Evolutionary conservation across 1,284 basidiomycete species (phyloP).

Genomic region (Boletus semigastroideus): DNA sequence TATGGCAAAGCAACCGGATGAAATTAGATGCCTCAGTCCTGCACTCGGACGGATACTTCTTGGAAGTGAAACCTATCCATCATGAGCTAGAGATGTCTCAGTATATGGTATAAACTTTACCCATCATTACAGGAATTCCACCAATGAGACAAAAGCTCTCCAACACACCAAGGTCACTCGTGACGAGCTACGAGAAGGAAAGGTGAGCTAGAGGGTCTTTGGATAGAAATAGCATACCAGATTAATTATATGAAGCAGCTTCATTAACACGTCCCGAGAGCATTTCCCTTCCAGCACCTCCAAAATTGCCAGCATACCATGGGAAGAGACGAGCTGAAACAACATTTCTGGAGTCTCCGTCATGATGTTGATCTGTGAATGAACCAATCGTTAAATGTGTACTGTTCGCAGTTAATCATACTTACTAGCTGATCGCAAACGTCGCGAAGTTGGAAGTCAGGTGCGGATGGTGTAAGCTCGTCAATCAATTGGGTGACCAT

Average conservation of each 20-base stretch:
- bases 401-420: constrained; percentile 6
- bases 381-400: neutral
- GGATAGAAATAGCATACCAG: constrained; percentile 49
- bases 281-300: constrained; percentile 87
- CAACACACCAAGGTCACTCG: constrained; percentile 79
- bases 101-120: constrained; percentile 40
- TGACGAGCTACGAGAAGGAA: constrained; percentile 69
- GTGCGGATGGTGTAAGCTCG: constrained; percentile 76
- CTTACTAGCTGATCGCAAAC: constrained; percentile 86
- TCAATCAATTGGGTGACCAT: constrained; percentile 85
- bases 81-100: constrained; percentile 3
- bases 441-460: constrained; percentile 77
- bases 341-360: constrained; percentile 88
- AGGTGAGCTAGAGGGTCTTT: constrained; percentile 10
- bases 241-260: constrained; percentile 88
- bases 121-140: constrained; percentile 91
- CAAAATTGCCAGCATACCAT: constrained; percentile 92
- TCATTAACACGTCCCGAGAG: constrained; percentile 81
- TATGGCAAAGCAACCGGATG: constrained; percentile 88
- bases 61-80: constrained; percentile 80
- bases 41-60: constrained; percentile 91
- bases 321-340: constrained; percentile 83
- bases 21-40: constrained; percentile 95
- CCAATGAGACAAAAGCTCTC: constrained; percentile 96
- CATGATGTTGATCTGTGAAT: constrained; percentile 68